These are phyloP conservation scores for Calonectria multiphialidica DNA, from an alignment of 2,329 filamentous ascomycete genomes.

Conservation along the genomic window DNA sequence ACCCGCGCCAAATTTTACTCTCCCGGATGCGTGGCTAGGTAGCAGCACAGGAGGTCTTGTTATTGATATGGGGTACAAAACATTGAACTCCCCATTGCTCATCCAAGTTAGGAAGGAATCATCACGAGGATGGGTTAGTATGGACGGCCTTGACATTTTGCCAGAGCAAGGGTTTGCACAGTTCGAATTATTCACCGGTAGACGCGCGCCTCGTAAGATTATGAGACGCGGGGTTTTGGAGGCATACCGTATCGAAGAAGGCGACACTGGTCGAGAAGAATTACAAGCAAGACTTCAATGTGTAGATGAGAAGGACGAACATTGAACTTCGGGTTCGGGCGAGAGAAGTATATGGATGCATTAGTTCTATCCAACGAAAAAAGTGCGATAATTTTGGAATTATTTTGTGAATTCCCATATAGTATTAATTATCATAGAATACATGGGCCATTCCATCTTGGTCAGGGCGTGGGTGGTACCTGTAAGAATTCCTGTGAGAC, in stretches of 20 bases:
- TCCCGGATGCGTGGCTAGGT: slow-evolving; percentile 77
- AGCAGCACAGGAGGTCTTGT: slow-evolving; percentile 82
- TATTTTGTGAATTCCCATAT: too few species aligned
- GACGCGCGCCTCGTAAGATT: slow-evolving; percentile 61
- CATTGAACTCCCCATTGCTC: slow-evolving; percentile 77
- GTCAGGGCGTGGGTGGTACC: too few species aligned
- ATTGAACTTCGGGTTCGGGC: background rate
- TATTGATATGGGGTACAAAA: slow-evolving; percentile 81
- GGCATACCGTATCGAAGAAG: slow-evolving; percentile 57
- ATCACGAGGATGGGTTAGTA: slow-evolving; percentile 76
- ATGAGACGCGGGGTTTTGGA: slow-evolving; percentile 76
- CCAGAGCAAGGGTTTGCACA: slow-evolving; percentile 85
- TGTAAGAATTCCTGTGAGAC: too few species aligned
- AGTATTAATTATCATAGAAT: too few species aligned
- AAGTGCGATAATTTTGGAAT: too few species aligned
- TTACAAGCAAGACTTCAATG: slow-evolving; percentile 48
- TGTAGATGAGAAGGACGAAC: slow-evolving; percentile 40
- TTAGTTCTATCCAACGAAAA: background rate
- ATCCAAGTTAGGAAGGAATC: slow-evolving; percentile 73
- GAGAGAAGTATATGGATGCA: background rate
- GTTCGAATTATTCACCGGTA: slow-evolving; percentile 83
- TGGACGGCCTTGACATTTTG: slow-evolving; percentile 81
- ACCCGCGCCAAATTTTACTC: slow-evolving; percentile 74
- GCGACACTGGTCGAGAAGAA: slow-evolving; percentile 52
- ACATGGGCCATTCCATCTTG: too few species aligned